Percentiles rank a stretch among this genome's conserved stretches.
phyloP scores from a whole-genome alignment of 768 basidiomycete genomes.

The Agrocybe praecox region DNA sequence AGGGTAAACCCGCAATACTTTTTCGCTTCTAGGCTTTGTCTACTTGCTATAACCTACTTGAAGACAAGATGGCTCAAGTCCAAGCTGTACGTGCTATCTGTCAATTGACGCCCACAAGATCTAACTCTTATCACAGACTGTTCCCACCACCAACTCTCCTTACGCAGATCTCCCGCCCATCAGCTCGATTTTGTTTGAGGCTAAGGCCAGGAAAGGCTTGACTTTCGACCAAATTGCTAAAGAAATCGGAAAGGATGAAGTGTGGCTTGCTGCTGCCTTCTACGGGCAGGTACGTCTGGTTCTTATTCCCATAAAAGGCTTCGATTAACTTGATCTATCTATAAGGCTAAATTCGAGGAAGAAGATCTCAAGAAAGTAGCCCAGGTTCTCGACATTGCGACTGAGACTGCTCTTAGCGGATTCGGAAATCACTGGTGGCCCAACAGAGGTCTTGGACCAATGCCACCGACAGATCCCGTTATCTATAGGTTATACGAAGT shows the following conservation, averaged over 20 bases:
- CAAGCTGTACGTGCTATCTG: slow-evolving; percentile 9
- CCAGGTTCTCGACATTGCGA: slow-evolving; percentile 49
- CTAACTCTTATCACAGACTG: slow-evolving; percentile 27
- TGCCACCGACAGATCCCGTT: slow-evolving; percentile 78
- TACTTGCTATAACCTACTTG: background rate
- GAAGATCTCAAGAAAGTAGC: slow-evolving; percentile 62
- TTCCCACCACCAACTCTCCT: slow-evolving; percentile 44
- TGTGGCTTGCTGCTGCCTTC: slow-evolving; percentile 83
- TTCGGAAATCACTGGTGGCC: slow-evolving; percentile 77
- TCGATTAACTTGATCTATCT: background rate
- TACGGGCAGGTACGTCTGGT: slow-evolving; percentile 65
- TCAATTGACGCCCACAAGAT: background rate
- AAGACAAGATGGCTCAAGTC: slow-evolving; percentile 8
- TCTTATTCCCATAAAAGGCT: background rate
- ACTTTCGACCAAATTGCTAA: slow-evolving; percentile 73
- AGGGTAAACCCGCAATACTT: background rate
- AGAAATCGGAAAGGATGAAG: slow-evolving; percentile 69
- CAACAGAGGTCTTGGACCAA: slow-evolving; percentile 67
- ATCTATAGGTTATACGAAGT: slow-evolving; percentile 85
- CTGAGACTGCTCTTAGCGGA: slow-evolving; percentile 37
- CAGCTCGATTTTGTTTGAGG: slow-evolving; percentile 55
- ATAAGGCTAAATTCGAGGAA: slow-evolving; percentile 65
- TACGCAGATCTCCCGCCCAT: slow-evolving; percentile 56
- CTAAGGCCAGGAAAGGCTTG: slow-evolving; percentile 70
- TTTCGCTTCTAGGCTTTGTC: background rate